phyloP scores from a whole-genome alignment of 1,284 basidiomycete species.

The Sanguinoderma infundibulare region DNA sequence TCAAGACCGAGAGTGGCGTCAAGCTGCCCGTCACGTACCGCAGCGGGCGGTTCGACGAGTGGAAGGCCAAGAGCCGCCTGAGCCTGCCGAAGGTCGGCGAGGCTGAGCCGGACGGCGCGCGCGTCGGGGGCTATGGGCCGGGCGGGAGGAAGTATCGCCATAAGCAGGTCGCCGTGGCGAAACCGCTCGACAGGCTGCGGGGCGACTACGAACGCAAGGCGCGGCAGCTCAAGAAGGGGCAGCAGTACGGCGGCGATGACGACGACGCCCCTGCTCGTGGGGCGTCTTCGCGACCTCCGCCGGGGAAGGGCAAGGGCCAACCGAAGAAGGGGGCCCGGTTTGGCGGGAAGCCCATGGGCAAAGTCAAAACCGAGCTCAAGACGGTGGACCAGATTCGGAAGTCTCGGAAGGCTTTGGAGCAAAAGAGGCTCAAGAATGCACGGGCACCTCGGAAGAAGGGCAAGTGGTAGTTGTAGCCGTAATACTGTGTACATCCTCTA shows the following conservation, averaged over 20 bases:
- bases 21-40: conserved; percentile 94
- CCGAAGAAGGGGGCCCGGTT: conserved; percentile 44
- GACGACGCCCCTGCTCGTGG: conserved; percentile 25
- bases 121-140: conserved; percentile 35
- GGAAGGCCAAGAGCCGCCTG: conserved; percentile 81
- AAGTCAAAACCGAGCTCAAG: conserved; percentile 81
- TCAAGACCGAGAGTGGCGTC: conserved; percentile 91
- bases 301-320: conserved; percentile 34
- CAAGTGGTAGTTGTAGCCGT: conserved; percentile 42
- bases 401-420: conserved; percentile 63
- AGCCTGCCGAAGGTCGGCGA: conserved; percentile 85
- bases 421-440: conserved; percentile 76
- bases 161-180: conserved; percentile 60
- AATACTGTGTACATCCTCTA: background rate
- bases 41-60: conserved; percentile 93
- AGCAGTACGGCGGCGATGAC: conserved; percentile 32
- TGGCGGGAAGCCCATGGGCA: conserved; percentile 61
- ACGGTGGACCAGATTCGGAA: conserved; percentile 86
- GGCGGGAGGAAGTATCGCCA: conserved; percentile 71
- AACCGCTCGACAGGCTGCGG: conserved; percentile 73
- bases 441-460: conserved; percentile 58
- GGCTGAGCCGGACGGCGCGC: conserved; percentile 55
- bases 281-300: conserved; percentile 24
- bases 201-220: conserved; percentile 75
- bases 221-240: conserved; percentile 63